These are phyloP conservation scores for Aspergillus neotritici DNA, from an alignment of 2,329 filamentous ascomycete species.

Conservation along the genomic window DNA sequence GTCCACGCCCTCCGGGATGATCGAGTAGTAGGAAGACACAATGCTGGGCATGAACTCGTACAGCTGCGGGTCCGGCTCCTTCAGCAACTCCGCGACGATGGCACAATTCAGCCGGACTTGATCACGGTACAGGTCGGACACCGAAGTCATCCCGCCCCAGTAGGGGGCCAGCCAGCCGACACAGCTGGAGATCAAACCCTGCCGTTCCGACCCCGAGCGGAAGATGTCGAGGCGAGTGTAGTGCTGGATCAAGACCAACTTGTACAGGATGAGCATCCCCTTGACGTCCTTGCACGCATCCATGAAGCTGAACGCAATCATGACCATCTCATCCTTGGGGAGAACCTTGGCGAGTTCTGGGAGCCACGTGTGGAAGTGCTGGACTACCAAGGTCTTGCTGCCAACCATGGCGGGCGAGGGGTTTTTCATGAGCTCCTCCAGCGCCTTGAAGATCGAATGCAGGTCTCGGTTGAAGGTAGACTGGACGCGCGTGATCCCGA, in stretches of 20 bases:
- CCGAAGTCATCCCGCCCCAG: constrained; percentile 70
- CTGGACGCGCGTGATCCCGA: constrained; percentile 68
- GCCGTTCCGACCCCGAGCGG: constrained; percentile 67
- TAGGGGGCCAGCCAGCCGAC: constrained; percentile 88
- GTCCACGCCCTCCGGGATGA: constrained; percentile 60
- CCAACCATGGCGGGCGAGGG: constrained; percentile 79
- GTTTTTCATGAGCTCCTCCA: constrained; percentile 87
- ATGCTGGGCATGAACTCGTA: constrained; percentile 88
- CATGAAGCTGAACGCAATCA: constrained; percentile 88
- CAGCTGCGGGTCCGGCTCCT: constrained; percentile 71
- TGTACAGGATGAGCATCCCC: constrained; percentile 86
- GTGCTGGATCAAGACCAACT: constrained; percentile 86
- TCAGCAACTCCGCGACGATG: constrained; percentile 78
- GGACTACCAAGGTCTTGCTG: constrained; percentile 88
- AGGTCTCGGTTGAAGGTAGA: constrained; percentile 78
- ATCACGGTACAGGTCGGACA: constrained; percentile 82
- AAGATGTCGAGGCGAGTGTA: constrained; percentile 81
- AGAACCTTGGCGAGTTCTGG: constrained; percentile 77
- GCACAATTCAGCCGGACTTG: constrained; percentile 92
- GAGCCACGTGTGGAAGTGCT: constrained; percentile 97
- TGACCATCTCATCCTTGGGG: constrained; percentile 75
- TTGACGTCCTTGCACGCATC: constrained; percentile 83
- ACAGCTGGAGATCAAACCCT: constrained; percentile 71
- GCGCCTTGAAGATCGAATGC: constrained; percentile 78
- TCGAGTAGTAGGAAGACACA: constrained; percentile 77